Conservation (phyloP, 2,329 filamentous ascomycete genomes). For the Anthostomella pinea region DNA sequence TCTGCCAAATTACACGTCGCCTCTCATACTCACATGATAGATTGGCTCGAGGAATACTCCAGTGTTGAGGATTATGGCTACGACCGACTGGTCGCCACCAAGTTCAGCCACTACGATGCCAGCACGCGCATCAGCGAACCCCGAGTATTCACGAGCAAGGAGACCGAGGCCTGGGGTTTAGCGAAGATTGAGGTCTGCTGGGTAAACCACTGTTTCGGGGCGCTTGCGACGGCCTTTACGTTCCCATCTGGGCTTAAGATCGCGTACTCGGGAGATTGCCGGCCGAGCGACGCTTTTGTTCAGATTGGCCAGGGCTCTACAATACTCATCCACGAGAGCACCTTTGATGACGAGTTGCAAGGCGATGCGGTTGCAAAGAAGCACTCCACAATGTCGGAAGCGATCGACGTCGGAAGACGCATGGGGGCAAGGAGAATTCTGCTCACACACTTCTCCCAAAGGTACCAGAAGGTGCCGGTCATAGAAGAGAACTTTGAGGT, state of each 20-base stretch:
- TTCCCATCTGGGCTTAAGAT: conserved; percentile 80
- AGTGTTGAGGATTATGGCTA: conserved; percentile 75
- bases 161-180: conserved; percentile 59
- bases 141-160: conserved; percentile 33
- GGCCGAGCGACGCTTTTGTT: conserved; percentile 70
- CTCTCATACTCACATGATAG: conserved; percentile 67
- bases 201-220: conserved; percentile 77
- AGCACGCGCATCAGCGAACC: conserved; percentile 20
- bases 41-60: conserved; percentile 77
- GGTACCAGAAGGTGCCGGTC: conserved; percentile 75
- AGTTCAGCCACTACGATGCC: conserved; percentile 4
- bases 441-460: conserved; percentile 92
- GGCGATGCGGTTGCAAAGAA: conserved; percentile 83
- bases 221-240: conserved; percentile 73
- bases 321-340: conserved; percentile 90
- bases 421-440: conserved; percentile 82
- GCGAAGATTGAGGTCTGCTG: conserved; percentile 60
- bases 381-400: conserved; percentile 86
- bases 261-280: conserved; percentile 91
- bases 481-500: conserved; percentile 37
- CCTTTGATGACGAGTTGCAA: conserved; percentile 82
- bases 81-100: conserved; percentile 38
- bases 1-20: conserved; percentile 59
- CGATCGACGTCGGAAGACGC: conserved; percentile 68
- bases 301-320: conserved; percentile 71